Percentiles rank a stretch among this genome's conserved stretches.
These are phyloP conservation scores for Trichophaea hybrida DNA, from an alignment of 2,329 filamentous ascomycete species.

Conservation along the genomic window DNA sequence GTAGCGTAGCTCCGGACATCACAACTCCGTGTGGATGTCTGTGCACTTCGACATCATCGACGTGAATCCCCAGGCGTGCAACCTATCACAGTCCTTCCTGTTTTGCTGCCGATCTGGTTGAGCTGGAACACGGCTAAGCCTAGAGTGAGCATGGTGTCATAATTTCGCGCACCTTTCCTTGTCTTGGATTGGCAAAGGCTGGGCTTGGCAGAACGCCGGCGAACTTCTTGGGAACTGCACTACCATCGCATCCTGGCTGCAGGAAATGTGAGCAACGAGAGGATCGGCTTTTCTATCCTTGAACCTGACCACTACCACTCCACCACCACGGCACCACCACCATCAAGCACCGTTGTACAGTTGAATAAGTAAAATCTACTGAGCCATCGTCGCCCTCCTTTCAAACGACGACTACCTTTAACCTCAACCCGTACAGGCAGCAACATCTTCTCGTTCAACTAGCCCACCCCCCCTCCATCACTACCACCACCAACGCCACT, in stretches of 20 bases:
- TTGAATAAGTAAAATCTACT: too few species aligned
- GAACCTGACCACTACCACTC: neutral
- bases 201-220: neutral
- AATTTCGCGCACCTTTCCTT: slow-evolving; percentile 1
- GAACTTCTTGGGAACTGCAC: neutral
- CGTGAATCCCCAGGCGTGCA: neutral
- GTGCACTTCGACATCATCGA: neutral
- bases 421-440: neutral
- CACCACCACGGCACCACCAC: neutral
- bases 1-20: neutral
- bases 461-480: too few species aligned
- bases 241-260: neutral
- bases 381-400: too few species aligned
- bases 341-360: too few species aligned
- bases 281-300: neutral
- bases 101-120: too few species aligned
- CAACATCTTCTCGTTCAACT: neutral
- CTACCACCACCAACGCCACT: too few species aligned
- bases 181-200: neutral
- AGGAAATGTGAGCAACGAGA: neutral
- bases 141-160: neutral
- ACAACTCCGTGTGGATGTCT: neutral
- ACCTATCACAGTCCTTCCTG: neutral
- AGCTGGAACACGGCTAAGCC: neutral
- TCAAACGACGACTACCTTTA: neutral